Percentiles rank a stretch among this genome's conserved stretches.
These are phyloP conservation scores for Globisporangium polare DNA, from an alignment of 352 stramenopile genomes.

Conservation along the genomic window DNA sequence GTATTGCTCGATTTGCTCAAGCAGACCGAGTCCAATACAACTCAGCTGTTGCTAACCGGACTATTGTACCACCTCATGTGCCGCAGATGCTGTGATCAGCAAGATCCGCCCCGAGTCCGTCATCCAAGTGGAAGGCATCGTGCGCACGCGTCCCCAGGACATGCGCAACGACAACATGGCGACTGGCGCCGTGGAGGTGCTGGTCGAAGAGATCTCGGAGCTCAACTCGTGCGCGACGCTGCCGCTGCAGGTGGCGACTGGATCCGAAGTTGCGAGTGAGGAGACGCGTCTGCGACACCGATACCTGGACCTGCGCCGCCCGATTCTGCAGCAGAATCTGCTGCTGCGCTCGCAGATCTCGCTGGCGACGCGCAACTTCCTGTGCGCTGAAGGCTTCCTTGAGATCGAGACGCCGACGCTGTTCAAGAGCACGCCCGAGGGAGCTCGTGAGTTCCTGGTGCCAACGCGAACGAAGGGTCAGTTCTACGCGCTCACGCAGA, in stretches of 20 bases:
- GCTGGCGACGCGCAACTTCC: slow-evolving; percentile 64
- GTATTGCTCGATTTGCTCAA: not conserved
- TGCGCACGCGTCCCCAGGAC: slow-evolving; percentile 48
- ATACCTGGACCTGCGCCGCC: slow-evolving; percentile 77
- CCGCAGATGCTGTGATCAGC: slow-evolving; percentile 35
- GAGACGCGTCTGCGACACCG: slow-evolving; percentile 74
- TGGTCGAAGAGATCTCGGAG: slow-evolving; percentile 54
- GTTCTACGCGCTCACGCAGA: slow-evolving; percentile 89
- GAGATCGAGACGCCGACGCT: slow-evolving; percentile 89
- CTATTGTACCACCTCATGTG: not conserved
- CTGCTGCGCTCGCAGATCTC: slow-evolving; percentile 67
- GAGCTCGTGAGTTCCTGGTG: slow-evolving; percentile 84
- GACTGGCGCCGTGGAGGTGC: slow-evolving; percentile 70
- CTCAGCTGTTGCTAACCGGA: not conserved
- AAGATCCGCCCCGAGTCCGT: slow-evolving; percentile 67
- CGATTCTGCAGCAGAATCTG: slow-evolving; percentile 77
- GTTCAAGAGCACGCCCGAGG: slow-evolving; percentile 87
- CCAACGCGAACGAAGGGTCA: slow-evolving; percentile 59
- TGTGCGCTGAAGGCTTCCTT: slow-evolving; percentile 67
- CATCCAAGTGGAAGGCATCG: slow-evolving; percentile 55
- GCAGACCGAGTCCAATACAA: not conserved
- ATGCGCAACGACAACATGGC: slow-evolving; percentile 73
- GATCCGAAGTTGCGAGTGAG: slow-evolving; percentile 58
- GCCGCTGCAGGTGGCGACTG: slow-evolving; percentile 59
- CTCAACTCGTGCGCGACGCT: slow-evolving; percentile 60